A percentile compares a stretch with the other conserved stretches of the same genome.
phyloP scores from a whole-genome alignment of 768 basidiomycete genomes.

The Filobasidium wieringae region DNA sequence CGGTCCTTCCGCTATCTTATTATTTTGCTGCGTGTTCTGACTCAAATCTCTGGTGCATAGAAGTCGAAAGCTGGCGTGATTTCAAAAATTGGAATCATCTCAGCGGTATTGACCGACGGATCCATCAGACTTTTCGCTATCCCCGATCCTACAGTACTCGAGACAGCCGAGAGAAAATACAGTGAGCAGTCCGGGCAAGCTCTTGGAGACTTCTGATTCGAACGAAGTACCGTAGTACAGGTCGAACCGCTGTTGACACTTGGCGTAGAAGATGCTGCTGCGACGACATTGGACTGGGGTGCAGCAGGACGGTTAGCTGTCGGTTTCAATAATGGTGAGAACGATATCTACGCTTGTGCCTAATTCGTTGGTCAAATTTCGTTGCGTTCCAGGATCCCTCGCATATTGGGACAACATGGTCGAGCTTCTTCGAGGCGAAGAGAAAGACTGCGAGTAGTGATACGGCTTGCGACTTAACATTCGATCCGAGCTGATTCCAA shows the following conservation, averaged over 20 bases:
- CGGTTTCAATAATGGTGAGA: constrained; percentile 69
- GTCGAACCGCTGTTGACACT: constrained; percentile 58
- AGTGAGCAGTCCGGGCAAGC: no score
- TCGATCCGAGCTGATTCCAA: not conserved
- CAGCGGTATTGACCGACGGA: constrained; percentile 78
- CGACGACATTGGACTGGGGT: constrained; percentile 78
- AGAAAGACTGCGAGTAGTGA: not conserved
- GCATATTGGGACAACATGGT: constrained; percentile 7
- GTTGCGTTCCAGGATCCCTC: not conserved
- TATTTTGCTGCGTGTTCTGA: not conserved
- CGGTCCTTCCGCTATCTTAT: not conserved
- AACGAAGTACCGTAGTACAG: constrained; percentile 28
- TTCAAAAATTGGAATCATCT: constrained; percentile 66
- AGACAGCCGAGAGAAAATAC: no score
- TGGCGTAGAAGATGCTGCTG: constrained; percentile 61
- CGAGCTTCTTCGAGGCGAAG: not conserved
- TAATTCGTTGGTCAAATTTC: not conserved
- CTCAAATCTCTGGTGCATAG: not conserved
- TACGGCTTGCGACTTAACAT: not conserved
- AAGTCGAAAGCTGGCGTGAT: not conserved
- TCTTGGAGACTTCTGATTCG: no score
- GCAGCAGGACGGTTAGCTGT: constrained; percentile 71
- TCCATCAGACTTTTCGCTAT: constrained; percentile 64
- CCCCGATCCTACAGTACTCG: constrained; percentile 57
- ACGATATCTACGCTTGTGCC: not conserved